These are phyloP conservation scores for Mercurialis annua DNA, from an alignment of 345 rosid species.

Conservation along the genomic window DNA sequence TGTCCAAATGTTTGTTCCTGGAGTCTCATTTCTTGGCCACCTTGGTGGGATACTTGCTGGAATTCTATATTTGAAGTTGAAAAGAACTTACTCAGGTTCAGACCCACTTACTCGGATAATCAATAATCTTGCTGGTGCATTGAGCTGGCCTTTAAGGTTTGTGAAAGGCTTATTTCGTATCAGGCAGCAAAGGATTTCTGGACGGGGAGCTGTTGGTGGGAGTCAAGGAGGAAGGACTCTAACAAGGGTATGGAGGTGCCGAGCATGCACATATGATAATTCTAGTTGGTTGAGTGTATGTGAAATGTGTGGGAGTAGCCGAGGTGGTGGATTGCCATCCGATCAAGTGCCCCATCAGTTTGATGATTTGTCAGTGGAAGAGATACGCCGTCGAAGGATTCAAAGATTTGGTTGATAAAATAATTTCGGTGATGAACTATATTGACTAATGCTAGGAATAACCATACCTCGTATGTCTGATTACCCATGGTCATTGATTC, in stretches of 20 bases:
- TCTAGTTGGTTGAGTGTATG: slow-evolving; percentile 51
- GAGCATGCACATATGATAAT: slow-evolving; percentile 83
- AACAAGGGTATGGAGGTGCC: slow-evolving; percentile 73
- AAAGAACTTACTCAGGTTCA: slow-evolving; percentile 45
- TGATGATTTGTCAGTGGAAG: slow-evolving; percentile 55
- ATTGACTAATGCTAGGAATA: background rate
- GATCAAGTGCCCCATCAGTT: slow-evolving; percentile 25
- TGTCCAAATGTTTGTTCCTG: slow-evolving; percentile 85
- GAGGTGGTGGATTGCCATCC: slow-evolving; percentile 34
- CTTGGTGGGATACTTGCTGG: slow-evolving; percentile 96
- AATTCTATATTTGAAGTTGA: slow-evolving; percentile 64
- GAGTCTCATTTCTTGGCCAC: slow-evolving; percentile 89
- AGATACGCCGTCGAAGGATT: slow-evolving; percentile 73
- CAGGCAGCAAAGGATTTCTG: slow-evolving; percentile 49
- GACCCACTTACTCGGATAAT: slow-evolving; percentile 51
- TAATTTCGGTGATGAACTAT: background rate
- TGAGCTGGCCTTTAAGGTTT: slow-evolving; percentile 65
- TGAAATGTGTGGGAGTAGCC: slow-evolving; percentile 80
- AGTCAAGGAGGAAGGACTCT: slow-evolving; percentile 34
- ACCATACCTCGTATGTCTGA: background rate
- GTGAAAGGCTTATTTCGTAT: slow-evolving; percentile 31
- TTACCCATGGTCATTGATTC: background rate
- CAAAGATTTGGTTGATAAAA: slow-evolving; percentile 62
- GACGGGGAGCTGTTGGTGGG: slow-evolving; percentile 71
- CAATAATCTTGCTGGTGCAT: slow-evolving; percentile 35